A percentile compares a stretch with the other conserved stretches of the same genome.
phyloP scores from a whole-genome alignment of 306 rosid species.

The Luffa acutangula region DNA sequence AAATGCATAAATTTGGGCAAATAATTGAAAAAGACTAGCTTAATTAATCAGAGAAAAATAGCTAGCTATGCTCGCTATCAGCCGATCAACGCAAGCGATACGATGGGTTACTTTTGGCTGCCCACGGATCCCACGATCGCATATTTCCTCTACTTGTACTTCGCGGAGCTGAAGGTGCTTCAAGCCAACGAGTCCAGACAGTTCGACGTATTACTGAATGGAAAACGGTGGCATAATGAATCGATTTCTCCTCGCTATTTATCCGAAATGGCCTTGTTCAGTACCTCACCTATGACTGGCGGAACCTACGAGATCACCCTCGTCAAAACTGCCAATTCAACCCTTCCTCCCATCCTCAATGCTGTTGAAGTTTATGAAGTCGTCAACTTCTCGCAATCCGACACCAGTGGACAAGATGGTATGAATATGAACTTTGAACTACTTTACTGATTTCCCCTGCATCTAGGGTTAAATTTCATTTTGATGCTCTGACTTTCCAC shows the following conservation, averaged over 20 bases:
- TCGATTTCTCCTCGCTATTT: conserved; percentile 13
- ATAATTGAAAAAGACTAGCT: too few species aligned
- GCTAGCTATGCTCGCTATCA: too few species aligned
- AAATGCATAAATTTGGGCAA: too few species aligned
- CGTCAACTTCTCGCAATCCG: conserved; percentile 14
- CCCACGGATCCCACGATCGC: neutral
- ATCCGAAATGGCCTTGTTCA: neutral
- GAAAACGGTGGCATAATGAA: neutral
- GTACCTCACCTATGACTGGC: neutral
- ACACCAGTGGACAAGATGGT: conserved; percentile 36
- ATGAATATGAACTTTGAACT: conserved; percentile 15
- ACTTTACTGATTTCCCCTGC: neutral
- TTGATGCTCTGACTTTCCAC: neutral
- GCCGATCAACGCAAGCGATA: conserved; percentile 2
- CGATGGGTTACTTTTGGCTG: conserved; percentile 14
- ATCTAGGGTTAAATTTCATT: neutral
- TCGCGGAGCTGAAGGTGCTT: conserved; percentile 34
- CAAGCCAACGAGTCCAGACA: conserved; percentile 17
- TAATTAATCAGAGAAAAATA: too few species aligned
- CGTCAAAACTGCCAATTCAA: conserved; percentile 15
- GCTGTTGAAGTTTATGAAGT: conserved; percentile 32
- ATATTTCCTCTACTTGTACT: conserved; percentile 28
- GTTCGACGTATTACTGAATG: conserved; percentile 28
- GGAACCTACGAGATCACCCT: conserved; percentile 2
- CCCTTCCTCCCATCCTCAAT: conserved; percentile 44